A percentile compares a stretch with the other conserved stretches of the same genome.
Evolutionary conservation across 495 filamentous ascomycete species (phyloP).

Genomic region (Podospora bellae-mahoneyi): DNA sequence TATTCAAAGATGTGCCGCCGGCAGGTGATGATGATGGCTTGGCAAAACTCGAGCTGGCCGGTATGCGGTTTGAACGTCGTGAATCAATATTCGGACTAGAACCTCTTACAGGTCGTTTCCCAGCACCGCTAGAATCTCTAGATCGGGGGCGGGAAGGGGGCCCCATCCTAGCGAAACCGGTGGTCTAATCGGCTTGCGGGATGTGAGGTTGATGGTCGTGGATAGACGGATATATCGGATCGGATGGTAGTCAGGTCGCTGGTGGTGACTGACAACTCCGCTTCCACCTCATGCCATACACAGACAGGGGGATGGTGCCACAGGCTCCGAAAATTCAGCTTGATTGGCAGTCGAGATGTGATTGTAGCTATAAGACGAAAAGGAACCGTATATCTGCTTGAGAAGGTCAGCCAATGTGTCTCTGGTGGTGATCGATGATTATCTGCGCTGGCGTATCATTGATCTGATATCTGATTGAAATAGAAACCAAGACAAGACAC

Average conservation of each 20-base stretch:
- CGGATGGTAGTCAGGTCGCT: slow-evolving; percentile 13
- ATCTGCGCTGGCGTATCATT: background rate
- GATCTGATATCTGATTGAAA: background rate
- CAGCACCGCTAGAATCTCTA: slow-evolving; percentile 22
- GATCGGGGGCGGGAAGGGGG: slow-evolving; percentile 7
- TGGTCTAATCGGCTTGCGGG: background rate
- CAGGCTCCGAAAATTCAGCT: slow-evolving; percentile 12
- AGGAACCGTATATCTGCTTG: slow-evolving; percentile 18
- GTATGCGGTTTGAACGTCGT: slow-evolving; percentile 22
- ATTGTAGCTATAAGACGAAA: slow-evolving; percentile 16
- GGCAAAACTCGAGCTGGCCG: slow-evolving; percentile 13
- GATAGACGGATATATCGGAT: background rate
- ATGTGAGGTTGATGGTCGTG: background rate
- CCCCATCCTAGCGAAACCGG: background rate
- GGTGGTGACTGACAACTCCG: slow-evolving; percentile 21
- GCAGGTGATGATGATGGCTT: slow-evolving; percentile 23
- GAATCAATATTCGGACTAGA: slow-evolving; percentile 21
- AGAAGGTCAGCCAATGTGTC: slow-evolving; percentile 18
- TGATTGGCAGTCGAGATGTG: slow-evolving; percentile 11
- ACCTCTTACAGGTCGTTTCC: slow-evolving; percentile 23
- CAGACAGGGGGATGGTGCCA: slow-evolving; percentile 10
- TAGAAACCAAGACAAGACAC: background rate
- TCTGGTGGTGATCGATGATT: background rate
- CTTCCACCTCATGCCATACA: slow-evolving; percentile 25
- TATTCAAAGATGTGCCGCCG: slow-evolving; percentile 13